Base-by-base conservation (phyloP, 257 asterid genomes). In the Jacaranda copaia region DNA sequence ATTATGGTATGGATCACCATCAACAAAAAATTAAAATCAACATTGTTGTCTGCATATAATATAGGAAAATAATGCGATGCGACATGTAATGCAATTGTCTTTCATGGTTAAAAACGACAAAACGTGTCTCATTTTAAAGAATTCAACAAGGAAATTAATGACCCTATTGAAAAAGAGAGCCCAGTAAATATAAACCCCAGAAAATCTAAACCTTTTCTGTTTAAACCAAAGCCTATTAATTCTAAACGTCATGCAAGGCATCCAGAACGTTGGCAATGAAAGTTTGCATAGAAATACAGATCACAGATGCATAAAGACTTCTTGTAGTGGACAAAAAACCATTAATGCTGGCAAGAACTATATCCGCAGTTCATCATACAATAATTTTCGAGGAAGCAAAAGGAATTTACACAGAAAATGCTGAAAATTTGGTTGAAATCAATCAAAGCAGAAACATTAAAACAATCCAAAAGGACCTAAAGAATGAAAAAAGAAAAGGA, bases 31-130 rank as follows among this genome's bases (percentile, higher is more conserved):
- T 16, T 6, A 8, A 42, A 60, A 25, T 2, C 1, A 18, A 11
- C 43, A 16, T 56, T 69, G 81, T 48, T 72, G 51, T 74, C 52
- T 63, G 64, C 32, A 32, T 16, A 53, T 60, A 65, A 14, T 38
- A 64, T 15, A 49, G 59, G 55, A 25, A 53, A 38, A 58, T 43
- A 68, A 56, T 61, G 71, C 55, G 86, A 82, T 71, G 76, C 55
- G 86, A 80, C 80, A 39, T 64, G 1, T 19, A 57, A 68, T 49
- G 73, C 73, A 48, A 68, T 52, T 48, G 20, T 25, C n/a, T 16
- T 53, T 70, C 40, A 18, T 71, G 32, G 14, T 39, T 40, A 42
- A 15, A 6, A 14, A 63, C 14, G 49, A 63, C 20, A 6, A 73
- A 40, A 15, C 15, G 15, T 35, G 32, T 58, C 58, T 43, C 73